Evolutionary conservation across 2,329 filamentous ascomycete species (phyloP), one percentile per base, ranked within the genome.

Genomic region (Xylariaceae sp.): DNA sequence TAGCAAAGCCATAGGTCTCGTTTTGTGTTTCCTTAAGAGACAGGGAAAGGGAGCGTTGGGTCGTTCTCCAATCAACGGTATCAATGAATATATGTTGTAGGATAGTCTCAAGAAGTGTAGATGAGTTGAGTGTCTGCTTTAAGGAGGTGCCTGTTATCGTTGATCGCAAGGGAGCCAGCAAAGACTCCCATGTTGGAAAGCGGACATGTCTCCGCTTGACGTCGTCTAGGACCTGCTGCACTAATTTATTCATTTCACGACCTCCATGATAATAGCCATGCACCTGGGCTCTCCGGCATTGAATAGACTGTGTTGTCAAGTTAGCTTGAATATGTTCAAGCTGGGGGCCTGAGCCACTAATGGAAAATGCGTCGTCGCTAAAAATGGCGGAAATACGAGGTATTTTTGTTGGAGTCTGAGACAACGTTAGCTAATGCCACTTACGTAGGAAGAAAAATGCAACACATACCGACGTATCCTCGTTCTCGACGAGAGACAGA

Each of bases 231-330:
- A 57, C 42, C 16, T 52, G 33, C 4, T 15, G 18, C 16, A 57
- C 45, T 4, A 54, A 18, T 2, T 8, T 13, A 11, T 18, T 13
- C 45, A 57, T 50, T 18, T 29, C n/a, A 4, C 39, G 21, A 8
- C 50, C 55, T 9, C 48, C 55, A 26, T 57, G 55, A 20, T 54
- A 57, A 16, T 49, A 46, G 18, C 44, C 55, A 32, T 57, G 55
- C 5, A 57, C 32, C 16, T 57, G 55, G 3, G 55, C 44, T 16
- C 26, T 23, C 8, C 55, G 55, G 24, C 32, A 49, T 20, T 45
- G 50, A 16, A 57, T 39, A 15, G 43, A 29, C n/a, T 16, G 37
- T n/a, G 20, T 27, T 13, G 51, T 53, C 32, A 57, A 57, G 13
- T 50, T 35, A 3, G 30, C 15, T 6, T 53, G 30, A n/a, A 32